Evolutionary conservation across 345 rosid species (phyloP).

Genomic region (Boechera stricta): DNA sequence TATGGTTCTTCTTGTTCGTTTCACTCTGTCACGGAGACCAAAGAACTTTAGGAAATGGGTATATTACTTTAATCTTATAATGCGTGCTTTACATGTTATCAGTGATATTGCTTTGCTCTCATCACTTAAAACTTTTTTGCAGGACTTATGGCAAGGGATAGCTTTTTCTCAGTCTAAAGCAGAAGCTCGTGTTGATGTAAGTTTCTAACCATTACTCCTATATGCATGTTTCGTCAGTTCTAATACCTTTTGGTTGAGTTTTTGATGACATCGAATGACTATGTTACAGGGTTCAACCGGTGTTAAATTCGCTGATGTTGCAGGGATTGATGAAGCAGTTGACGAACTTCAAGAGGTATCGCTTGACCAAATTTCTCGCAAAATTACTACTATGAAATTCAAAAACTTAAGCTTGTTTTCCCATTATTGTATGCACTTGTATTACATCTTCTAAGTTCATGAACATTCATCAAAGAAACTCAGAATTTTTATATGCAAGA

Average conservation of each 20-base stretch:
- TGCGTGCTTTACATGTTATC: slow-evolving; percentile 19
- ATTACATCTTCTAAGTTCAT: slow-evolving; percentile 14
- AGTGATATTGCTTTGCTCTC: slow-evolving; percentile 6
- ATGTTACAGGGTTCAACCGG: slow-evolving; percentile 87
- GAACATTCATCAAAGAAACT: slow-evolving; percentile 8
- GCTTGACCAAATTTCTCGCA: neutral
- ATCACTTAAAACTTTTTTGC: slow-evolving; percentile 37
- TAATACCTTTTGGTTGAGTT: slow-evolving; percentile 28
- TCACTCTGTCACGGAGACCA: slow-evolving; percentile 89
- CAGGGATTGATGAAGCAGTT: slow-evolving; percentile 98
- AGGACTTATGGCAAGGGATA: slow-evolving; percentile 98
- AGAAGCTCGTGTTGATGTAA: slow-evolving; percentile 97
- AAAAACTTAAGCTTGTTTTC: slow-evolving; percentile 1
- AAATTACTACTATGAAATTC: neutral
- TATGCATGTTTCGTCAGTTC: slow-evolving; percentile 8
- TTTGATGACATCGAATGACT: slow-evolving; percentile 30
- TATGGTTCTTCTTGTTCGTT: slow-evolving; percentile 91
- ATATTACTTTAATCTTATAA: slow-evolving; percentile 26
- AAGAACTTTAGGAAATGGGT: slow-evolving; percentile 99
- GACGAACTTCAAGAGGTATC: slow-evolving; percentile 97
- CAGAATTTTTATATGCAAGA: neutral
- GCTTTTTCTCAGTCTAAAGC: slow-evolving; percentile 96
- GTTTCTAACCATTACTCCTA: slow-evolving; percentile 40
- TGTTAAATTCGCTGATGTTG: slow-evolving; percentile 86
- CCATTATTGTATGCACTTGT: neutral